Conservation (phyloP, 2,329 filamentous ascomycete species). For the Lachnellula hyalina region DNA sequence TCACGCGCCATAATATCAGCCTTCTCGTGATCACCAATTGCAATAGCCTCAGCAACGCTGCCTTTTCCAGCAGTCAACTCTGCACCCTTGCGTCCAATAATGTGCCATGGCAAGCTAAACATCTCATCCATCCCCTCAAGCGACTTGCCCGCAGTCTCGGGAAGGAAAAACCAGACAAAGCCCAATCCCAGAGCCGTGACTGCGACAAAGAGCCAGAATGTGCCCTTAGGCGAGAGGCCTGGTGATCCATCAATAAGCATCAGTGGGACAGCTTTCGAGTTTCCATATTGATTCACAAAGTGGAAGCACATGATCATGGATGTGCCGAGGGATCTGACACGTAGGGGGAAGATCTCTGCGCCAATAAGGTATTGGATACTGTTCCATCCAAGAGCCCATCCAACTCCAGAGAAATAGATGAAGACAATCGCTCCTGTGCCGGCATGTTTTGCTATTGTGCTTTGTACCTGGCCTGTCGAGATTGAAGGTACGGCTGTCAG, state of each 20-base stretch:
- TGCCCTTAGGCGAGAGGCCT: slow-evolving; percentile 30
- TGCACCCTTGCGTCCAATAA: slow-evolving; percentile 11
- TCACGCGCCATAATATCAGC: not conserved
- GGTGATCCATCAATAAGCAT: slow-evolving; percentile 56
- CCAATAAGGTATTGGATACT: slow-evolving; percentile 56
- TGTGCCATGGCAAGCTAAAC: slow-evolving; percentile 7
- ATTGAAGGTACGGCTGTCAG: slow-evolving; percentile 34
- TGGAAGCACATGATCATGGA: slow-evolving; percentile 35
- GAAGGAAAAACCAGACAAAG: slow-evolving; percentile 40
- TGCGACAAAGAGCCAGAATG: slow-evolving; percentile 40
- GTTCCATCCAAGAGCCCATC: slow-evolving; percentile 46
- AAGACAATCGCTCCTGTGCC: slow-evolving; percentile 54
- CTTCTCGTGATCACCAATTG: slow-evolving; percentile 1
- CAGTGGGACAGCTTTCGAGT: slow-evolving; percentile 66
- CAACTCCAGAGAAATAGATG: slow-evolving; percentile 65
- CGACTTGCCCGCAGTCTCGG: slow-evolving; percentile 40
- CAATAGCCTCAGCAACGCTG: slow-evolving; percentile 9
- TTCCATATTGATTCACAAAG: slow-evolving; percentile 75
- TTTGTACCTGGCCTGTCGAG: slow-evolving; percentile 1
- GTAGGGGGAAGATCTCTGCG: slow-evolving; percentile 37
- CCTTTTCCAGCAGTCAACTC: slow-evolving; percentile 6
- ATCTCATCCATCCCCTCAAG: slow-evolving; percentile 19
- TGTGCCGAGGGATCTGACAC: slow-evolving; percentile 19
- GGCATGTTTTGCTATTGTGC: slow-evolving; percentile 5
- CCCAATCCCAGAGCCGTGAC: slow-evolving; percentile 32